These are phyloP conservation scores for Colletotrichum liriopes DNA, from an alignment of 2,329 filamentous ascomycete genomes.

Conservation along the genomic window DNA sequence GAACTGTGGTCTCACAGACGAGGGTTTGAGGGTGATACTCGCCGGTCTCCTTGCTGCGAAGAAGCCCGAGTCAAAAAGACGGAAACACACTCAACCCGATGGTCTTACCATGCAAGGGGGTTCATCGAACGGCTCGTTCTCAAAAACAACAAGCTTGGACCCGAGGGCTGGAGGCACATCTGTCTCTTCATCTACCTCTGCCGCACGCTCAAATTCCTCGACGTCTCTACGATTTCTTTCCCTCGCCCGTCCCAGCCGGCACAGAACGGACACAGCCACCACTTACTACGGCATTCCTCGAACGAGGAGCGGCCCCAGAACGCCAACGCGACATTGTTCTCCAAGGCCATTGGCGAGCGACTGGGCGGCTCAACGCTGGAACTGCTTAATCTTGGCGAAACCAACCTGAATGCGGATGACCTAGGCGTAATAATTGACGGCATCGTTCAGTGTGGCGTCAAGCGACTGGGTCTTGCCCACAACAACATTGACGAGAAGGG, in stretches of 20 bases:
- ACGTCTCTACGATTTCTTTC: slow-evolving; percentile 88
- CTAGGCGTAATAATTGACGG: slow-evolving; percentile 86
- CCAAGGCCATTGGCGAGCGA: slow-evolving; percentile 83
- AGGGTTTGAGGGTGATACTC: slow-evolving; percentile 88
- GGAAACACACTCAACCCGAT: slow-evolving; percentile 58
- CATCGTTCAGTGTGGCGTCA: slow-evolving; percentile 82
- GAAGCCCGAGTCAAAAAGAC: slow-evolving; percentile 71
- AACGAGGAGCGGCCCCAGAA: slow-evolving; percentile 54
- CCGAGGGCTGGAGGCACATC: slow-evolving; percentile 92
- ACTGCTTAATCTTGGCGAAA: slow-evolving; percentile 87
- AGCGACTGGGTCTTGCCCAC: slow-evolving; percentile 85
- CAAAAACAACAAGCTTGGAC: slow-evolving; percentile 92
- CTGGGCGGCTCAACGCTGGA: slow-evolving; percentile 84
- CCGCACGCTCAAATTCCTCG: slow-evolving; percentile 86
- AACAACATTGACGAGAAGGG: slow-evolving; percentile 84
- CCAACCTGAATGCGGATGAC: slow-evolving; percentile 79
- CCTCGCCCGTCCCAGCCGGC: slow-evolving; percentile 58
- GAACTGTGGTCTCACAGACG: slow-evolving; percentile 88
- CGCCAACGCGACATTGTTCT: slow-evolving; percentile 67
- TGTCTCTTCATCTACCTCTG: slow-evolving; percentile 93
- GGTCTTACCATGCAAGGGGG: slow-evolving; percentile 71
- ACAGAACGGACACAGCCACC: slow-evolving; percentile 45
- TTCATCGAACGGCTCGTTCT: slow-evolving; percentile 89
- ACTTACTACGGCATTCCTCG: slow-evolving; percentile 51
- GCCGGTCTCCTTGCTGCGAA: slow-evolving; percentile 88